Evolutionary conservation across 2,329 filamentous ascomycete genomes (phyloP).

Genomic region (Arthrobotrys sinensis): DNA sequence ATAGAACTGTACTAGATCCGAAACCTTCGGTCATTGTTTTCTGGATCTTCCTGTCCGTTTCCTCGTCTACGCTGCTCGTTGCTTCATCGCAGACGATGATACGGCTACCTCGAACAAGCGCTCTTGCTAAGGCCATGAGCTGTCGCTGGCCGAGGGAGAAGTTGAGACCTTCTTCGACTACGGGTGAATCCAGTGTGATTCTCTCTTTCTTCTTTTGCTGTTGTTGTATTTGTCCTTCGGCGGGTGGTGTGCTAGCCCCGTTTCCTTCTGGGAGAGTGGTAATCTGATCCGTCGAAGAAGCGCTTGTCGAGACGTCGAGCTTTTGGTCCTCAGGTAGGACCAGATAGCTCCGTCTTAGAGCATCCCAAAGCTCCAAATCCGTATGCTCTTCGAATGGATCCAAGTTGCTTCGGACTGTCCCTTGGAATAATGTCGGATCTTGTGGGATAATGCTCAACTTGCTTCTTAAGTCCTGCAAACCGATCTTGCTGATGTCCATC

Average conservation of each 20-base stretch:
- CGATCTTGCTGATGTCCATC: slow-evolving; percentile 79
- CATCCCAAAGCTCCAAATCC: slow-evolving; percentile 83
- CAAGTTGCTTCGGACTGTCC: slow-evolving; percentile 83
- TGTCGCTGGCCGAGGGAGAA: slow-evolving; percentile 96
- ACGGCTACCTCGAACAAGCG: slow-evolving; percentile 86
- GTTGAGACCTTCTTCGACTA: slow-evolving; percentile 95
- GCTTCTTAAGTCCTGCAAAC: slow-evolving; percentile 81
- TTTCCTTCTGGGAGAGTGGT: slow-evolving; percentile 21
- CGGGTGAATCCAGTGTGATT: slow-evolving; percentile 85
- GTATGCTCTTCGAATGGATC: slow-evolving; percentile 85
- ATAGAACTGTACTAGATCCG: slow-evolving; percentile 86
- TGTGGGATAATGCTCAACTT: slow-evolving; percentile 87
- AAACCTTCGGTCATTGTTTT: slow-evolving; percentile 88
- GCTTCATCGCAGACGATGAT: slow-evolving; percentile 99
- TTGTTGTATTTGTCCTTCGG: slow-evolving; percentile 62
- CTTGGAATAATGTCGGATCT: slow-evolving; percentile 85
- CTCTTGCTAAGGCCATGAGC: slow-evolving; percentile 92
- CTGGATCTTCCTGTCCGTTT: slow-evolving; percentile 97
- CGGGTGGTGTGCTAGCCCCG: slow-evolving; percentile 64
- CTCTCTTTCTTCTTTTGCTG: slow-evolving; percentile 69
- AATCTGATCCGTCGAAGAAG: slow-evolving; percentile 33
- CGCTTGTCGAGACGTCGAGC: slow-evolving; percentile 15
- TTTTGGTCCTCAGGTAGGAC: slow-evolving; percentile 67
- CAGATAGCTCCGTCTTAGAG: slow-evolving; percentile 82
- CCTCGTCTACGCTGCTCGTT: slow-evolving; percentile 92